Conservation (phyloP, 345 rosid genomes). For the Eucalyptus sp. region DNA sequence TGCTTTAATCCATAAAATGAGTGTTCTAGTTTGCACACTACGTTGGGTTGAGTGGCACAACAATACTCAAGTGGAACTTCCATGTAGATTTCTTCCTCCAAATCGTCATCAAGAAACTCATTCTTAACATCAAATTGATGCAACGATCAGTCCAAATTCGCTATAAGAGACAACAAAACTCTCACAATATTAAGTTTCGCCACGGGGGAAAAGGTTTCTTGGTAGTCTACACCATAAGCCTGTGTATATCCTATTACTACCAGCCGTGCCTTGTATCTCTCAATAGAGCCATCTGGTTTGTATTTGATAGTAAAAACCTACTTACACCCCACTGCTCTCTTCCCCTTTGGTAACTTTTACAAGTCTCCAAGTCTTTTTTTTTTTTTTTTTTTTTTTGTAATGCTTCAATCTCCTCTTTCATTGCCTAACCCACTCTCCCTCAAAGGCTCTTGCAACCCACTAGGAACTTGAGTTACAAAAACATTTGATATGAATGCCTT, state of each 20-base stretch:
- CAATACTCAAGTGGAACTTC: background rate
- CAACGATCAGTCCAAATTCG: accelerated
- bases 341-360: background rate
- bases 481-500: background rate
- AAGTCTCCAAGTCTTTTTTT: background rate
- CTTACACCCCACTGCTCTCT: background rate
- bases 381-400: background rate
- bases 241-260: background rate
- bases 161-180: background rate
- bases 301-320: background rate
- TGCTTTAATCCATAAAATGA: background rate
- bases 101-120: background rate
- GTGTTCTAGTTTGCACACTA: background rate
- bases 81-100: background rate
- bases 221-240: background rate
- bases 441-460: background rate
- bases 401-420: background rate
- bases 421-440: background rate
- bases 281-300: background rate
- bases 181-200: background rate
- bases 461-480: background rate
- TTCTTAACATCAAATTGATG: background rate
- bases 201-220: accelerated
- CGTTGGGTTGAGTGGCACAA: background rate
- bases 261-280: accelerated